Conservation (phyloP, 2,329 filamentous ascomycete species). For the Ophiognomonia clavigignenti-juglandacearum region DNA sequence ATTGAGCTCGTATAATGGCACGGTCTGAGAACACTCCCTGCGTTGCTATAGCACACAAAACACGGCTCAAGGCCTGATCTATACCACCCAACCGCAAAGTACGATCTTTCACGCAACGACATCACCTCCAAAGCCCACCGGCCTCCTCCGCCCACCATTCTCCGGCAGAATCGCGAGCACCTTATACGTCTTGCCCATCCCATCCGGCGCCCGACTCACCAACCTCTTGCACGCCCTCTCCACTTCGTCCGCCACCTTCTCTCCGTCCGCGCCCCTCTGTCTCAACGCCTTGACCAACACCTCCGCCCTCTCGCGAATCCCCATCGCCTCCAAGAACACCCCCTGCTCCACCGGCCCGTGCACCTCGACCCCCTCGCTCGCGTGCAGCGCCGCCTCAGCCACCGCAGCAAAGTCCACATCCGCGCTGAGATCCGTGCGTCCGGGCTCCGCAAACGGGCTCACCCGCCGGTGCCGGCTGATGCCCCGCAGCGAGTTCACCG, state of each 20-base stretch:
- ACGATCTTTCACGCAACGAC: slow-evolving; percentile 25
- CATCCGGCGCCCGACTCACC: slow-evolving; percentile 74
- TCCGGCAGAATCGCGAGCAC: slow-evolving; percentile 85
- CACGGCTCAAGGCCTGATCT: too few species aligned
- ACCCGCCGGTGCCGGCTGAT: slow-evolving; percentile 74
- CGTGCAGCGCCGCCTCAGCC: slow-evolving; percentile 72
- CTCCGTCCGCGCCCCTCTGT: slow-evolving; percentile 17
- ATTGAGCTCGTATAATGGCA: too few species aligned
- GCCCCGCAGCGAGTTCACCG: slow-evolving; percentile 83
- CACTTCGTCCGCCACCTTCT: slow-evolving; percentile 54
- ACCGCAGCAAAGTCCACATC: slow-evolving; percentile 91
- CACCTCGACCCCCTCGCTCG: slow-evolving; percentile 78
- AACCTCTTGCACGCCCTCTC: slow-evolving; percentile 74
- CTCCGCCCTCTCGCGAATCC: slow-evolving; percentile 72
- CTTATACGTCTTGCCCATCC: slow-evolving; percentile 96
- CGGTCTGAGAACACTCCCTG: too few species aligned
- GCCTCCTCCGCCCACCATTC: slow-evolving; percentile 65
- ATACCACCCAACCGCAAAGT: too few species aligned
- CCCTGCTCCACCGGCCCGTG: slow-evolving; percentile 89
- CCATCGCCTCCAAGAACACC: slow-evolving; percentile 73
- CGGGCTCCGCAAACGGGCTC: slow-evolving; percentile 74
- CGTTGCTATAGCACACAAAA: too few species aligned
- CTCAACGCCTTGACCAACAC: slow-evolving; percentile 51
- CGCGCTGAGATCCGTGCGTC: slow-evolving; percentile 80
- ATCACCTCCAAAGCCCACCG: slow-evolving; percentile 88